Percentiles rank a stretch among this genome's conserved stretches.
These are phyloP conservation scores for Paramecium caudatum DNA, from an alignment of 73 alveolate genomes.

Conservation along the genomic window DNA sequence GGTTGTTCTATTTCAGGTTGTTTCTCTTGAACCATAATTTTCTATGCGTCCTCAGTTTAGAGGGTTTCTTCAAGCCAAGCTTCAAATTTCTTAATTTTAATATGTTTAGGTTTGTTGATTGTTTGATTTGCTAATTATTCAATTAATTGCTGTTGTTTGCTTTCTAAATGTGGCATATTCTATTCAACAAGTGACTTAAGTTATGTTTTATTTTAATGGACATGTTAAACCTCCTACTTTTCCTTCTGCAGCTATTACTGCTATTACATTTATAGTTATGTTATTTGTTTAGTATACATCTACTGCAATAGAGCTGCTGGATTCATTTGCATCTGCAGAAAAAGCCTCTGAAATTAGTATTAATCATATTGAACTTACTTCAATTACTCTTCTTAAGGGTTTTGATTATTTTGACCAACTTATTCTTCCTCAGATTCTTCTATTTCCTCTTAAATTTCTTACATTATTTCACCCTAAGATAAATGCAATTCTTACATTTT, in stretches of 20 bases:
- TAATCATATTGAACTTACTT: not conserved
- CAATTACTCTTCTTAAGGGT: not conserved
- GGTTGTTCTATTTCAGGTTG: not conserved
- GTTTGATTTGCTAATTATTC: not conserved
- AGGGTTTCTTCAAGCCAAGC: not conserved
- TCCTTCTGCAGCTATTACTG: not conserved
- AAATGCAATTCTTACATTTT: slow-evolving; percentile 39
- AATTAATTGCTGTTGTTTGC: not conserved
- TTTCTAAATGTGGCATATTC: not conserved
- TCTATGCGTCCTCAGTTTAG: not conserved
- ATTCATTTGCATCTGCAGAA: not conserved
- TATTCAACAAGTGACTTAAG: slow-evolving; percentile 27
- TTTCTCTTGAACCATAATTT: not conserved
- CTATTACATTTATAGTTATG: not conserved
- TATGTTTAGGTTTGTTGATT: not conserved
- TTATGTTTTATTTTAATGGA: slow-evolving; percentile 24
- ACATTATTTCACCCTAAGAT: slow-evolving; percentile 19
- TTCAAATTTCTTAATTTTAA: not conserved
- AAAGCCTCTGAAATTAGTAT: no score
- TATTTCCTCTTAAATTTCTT: slow-evolving; percentile 38
- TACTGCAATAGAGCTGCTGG: not conserved
- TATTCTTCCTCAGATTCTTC: slow-evolving; percentile 73
- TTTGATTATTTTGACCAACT: slow-evolving; percentile 9
- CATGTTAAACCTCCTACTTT: not conserved
- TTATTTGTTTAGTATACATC: not conserved